Percentiles rank a stretch among this genome's conserved stretches.
Conservation (phyloP, 2,329 filamentous ascomycete species). For the Cryphonectria naterciae region DNA sequence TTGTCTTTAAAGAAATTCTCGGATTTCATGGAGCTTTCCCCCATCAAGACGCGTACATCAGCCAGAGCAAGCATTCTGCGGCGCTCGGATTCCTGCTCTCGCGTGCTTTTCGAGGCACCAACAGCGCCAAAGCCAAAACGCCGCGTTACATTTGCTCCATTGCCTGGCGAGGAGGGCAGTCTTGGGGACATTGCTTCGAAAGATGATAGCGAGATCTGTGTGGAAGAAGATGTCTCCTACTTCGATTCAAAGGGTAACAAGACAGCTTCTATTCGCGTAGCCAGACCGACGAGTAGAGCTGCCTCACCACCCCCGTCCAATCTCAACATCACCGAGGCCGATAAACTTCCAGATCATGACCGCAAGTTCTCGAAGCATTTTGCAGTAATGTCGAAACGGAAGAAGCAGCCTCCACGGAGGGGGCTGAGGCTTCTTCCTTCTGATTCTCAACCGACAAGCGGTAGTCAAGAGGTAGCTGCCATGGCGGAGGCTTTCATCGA, state of each 20-base stretch:
- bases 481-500: slow-evolving; percentile 55
- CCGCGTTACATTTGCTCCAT: slow-evolving; percentile 44
- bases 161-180: slow-evolving; percentile 31
- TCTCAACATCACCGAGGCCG: slow-evolving; percentile 25
- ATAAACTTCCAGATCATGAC: slow-evolving; percentile 41
- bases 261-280: slow-evolving; percentile 16
- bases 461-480: slow-evolving; percentile 47
- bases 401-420: slow-evolving; percentile 36
- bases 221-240: slow-evolving; percentile 24
- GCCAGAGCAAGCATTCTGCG: slow-evolving; percentile 11
- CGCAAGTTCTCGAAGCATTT: slow-evolving; percentile 54
- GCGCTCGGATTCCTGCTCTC: slow-evolving; percentile 3
- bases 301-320: slow-evolving; percentile 26
- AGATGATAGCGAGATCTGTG: slow-evolving; percentile 9
- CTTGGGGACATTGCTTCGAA: not conserved
- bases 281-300: slow-evolving; percentile 11
- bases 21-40: slow-evolving; percentile 56
- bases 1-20: slow-evolving; percentile 57
- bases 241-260: slow-evolving; percentile 20
- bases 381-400: slow-evolving; percentile 43
- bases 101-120: slow-evolving; percentile 18
- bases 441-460: slow-evolving; percentile 45
- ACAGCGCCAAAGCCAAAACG: slow-evolving; percentile 32
- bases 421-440: slow-evolving; percentile 43
- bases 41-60: slow-evolving; percentile 35